Evolutionary conservation across 176 grass and related monocot species (phyloP).

Genomic region (Cenchrus fungigraminus): DNA sequence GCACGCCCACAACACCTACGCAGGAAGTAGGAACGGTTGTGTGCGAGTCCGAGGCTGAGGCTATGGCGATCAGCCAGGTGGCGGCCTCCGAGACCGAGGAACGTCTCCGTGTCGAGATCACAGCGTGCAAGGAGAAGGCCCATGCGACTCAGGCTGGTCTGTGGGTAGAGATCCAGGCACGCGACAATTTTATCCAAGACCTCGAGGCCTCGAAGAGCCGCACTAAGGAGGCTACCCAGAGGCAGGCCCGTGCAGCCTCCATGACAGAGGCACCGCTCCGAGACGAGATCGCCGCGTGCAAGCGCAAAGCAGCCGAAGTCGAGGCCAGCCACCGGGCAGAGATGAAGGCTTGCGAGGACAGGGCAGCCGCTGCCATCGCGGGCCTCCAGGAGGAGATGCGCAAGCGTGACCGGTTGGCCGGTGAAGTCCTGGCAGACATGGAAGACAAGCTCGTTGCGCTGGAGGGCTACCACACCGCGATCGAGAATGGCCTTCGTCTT

Average conservation of each 20-base stretch:
- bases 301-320: not conserved
- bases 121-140: not conserved
- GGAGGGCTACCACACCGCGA: not conserved
- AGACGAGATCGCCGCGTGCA: not conserved
- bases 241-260: not conserved
- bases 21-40: not conserved
- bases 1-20: not conserved
- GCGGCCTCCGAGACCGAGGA: not conserved
- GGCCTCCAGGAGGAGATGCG: not conserved
- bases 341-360: not conserved
- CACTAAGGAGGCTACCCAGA: not conserved
- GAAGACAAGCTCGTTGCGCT: not conserved
- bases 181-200: not conserved
- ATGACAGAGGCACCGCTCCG: not conserved
- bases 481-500: not conserved
- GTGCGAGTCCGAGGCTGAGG: too few relatives aligned
- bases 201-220: not conserved
- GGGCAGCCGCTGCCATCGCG: not conserved
- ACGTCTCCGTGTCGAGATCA: not conserved
- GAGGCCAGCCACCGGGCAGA: not conserved
- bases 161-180: not conserved
- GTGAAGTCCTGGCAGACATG: not conserved
- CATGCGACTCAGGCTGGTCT: not conserved
- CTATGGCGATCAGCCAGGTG: too few relatives aligned
- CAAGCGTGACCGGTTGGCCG: not conserved